Evolutionary conservation across 2,329 filamentous ascomycete genomes (phyloP), one percentile per base, ranked within the genome.

Genomic region (Fonsecaea pedrosoi): DNA sequence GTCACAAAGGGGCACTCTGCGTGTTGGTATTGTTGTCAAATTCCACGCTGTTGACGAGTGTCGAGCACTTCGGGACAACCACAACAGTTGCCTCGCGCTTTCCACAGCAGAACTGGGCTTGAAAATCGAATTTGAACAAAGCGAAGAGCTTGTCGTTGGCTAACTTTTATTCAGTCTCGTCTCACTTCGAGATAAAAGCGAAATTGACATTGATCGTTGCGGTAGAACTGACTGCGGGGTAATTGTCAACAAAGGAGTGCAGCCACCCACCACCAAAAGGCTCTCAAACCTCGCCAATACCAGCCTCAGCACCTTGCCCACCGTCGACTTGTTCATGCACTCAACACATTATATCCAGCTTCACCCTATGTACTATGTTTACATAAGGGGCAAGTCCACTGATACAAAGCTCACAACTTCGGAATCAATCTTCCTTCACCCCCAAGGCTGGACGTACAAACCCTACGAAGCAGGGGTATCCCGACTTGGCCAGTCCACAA

Each of bases 11-110:
- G 18, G 15, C n/a, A 18, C 7, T 45, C 21, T 38, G 54, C 37
- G n/a, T 18, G 45, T 68, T 70, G 57, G 37, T 70, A 67, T 70
- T 68, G 68, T 68, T 66, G 63, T 62, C 56, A 57, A 60, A 70
- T 66, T 66, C 63, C 66, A 18, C 15, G 45, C 8, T 5, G n/a
- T 21, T 57, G 42, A 37, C 6, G 48, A 21, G 37, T 60, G 63
- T 37, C 38, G 50, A 60, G 48, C 25, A 42, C 34, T 35, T 30
- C 50, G 35, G 25, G 13, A 5, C 18, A 13, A 9, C 13, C 54
- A 34, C 25, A 10, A 30, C 30, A 37, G 30, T n/a, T 13, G 30
- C n/a, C 54, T 25, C 18, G 25, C 0, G 4, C 10, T 13, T 25
- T 50, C 4, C 18, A 5, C 21, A 3, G 18, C 3, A 21, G n/a